These are phyloP conservation scores for Whalleya microplaca DNA, from an alignment of 2,329 filamentous ascomycete species.

Conservation along the genomic window DNA sequence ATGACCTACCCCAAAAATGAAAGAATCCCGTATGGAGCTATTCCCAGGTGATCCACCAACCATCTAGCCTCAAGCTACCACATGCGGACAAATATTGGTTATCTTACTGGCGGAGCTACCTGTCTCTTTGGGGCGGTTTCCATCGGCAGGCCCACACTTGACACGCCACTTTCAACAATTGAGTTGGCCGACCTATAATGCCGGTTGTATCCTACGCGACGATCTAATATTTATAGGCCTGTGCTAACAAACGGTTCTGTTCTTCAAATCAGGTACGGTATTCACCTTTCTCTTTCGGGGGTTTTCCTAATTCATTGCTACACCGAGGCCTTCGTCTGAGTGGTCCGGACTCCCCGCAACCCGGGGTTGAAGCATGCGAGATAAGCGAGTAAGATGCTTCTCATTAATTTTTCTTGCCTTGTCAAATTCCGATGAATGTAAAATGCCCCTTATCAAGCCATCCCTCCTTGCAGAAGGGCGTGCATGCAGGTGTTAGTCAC, in stretches of 20 bases:
- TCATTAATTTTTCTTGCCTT: background rate
- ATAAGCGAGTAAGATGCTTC: background rate
- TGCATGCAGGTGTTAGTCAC: background rate
- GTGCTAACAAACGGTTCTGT: background rate
- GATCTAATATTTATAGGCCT: too few relatives aligned
- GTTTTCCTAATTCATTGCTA: background rate
- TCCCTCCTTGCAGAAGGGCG: background rate
- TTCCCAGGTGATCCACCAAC: background rate
- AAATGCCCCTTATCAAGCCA: background rate
- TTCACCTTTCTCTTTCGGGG: background rate
- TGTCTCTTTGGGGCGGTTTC: slow-evolving; percentile 16
- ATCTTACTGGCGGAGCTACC: background rate
- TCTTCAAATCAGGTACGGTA: background rate
- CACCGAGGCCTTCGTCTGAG: background rate
- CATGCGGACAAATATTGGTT: background rate
- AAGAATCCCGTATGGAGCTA: background rate
- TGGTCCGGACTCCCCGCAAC: background rate
- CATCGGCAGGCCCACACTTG: slow-evolving; percentile 24
- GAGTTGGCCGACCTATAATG: background rate
- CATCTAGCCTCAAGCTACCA: background rate
- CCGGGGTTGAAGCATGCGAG: background rate
- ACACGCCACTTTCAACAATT: background rate
- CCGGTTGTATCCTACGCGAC: background rate
- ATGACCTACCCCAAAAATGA: background rate
- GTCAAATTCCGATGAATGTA: background rate